A percentile compares a stretch with the other conserved stretches of the same genome.
Evolutionary conservation across 805 yeast genomes (phyloP).

Genomic region (Saturnispora ahearnii): DNA sequence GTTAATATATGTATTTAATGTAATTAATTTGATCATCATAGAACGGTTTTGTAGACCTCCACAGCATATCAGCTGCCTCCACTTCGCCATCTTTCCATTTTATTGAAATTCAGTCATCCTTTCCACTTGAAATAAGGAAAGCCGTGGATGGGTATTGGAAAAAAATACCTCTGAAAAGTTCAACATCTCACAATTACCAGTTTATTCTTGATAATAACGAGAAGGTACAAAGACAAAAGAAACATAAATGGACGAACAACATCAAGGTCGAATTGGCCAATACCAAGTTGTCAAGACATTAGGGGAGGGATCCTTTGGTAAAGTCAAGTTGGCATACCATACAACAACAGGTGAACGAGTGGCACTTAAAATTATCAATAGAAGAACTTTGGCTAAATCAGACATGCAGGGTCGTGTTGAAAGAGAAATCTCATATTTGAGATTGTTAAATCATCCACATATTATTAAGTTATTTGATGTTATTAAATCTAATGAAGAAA

Average conservation of each 20-base stretch:
- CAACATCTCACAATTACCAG: conserved; percentile 12
- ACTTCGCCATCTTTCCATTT: background rate
- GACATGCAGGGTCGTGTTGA: conserved; percentile 97
- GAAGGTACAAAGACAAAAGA: background rate
- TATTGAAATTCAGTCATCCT: background rate
- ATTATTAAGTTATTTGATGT: conserved; percentile 93
- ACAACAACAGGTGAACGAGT: conserved; percentile 86
- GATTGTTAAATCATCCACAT: conserved; percentile 89
- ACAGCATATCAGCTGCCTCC: background rate
- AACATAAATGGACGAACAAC: conserved; percentile 6
- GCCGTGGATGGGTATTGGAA: conserved; percentile 14
- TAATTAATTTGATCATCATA: background rate
- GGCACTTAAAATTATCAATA: conserved; percentile 85
- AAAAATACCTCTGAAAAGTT: conserved; percentile 8
- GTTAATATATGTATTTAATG: background rate
- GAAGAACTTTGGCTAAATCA: conserved; percentile 84
- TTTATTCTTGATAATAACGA: background rate
- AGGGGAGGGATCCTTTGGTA: conserved; percentile 96
- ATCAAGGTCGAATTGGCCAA: conserved; percentile 59
- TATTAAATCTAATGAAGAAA: conserved; percentile 89
- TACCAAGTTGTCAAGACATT: conserved; percentile 87
- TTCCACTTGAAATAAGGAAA: conserved; percentile 6
- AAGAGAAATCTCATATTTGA: conserved; percentile 82
- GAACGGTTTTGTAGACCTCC: background rate
- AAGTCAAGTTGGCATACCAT: conserved; percentile 87